These are phyloP conservation scores for Arthrobotrys entomopaga DNA, from an alignment of 2,329 filamentous ascomycete genomes.

Conservation along the genomic window DNA sequence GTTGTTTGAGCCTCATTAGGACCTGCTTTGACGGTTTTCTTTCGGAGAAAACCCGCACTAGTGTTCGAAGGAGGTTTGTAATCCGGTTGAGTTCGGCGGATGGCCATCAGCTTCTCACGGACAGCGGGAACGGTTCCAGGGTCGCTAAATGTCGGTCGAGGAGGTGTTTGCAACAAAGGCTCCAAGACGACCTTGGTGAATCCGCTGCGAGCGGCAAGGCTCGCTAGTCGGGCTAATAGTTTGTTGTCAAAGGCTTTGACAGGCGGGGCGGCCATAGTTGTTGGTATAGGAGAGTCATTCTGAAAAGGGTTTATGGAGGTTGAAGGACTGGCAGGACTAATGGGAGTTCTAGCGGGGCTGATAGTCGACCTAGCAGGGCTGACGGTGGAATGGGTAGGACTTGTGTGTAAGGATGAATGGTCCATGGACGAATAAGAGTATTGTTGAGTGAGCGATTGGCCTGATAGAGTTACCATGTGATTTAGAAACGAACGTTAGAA, in stretches of 20 bases:
- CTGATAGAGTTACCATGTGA: conserved; percentile 7
- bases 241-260: conserved; percentile 10
- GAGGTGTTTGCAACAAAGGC: conserved; percentile 30
- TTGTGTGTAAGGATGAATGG: conserved; percentile 25
- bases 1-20: conserved; percentile 28
- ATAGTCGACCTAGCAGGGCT: conserved; percentile 18
- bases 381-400: conserved; percentile 12
- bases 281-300: conserved; percentile 17
- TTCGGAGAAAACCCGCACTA: conserved; percentile 41
- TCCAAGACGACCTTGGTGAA: conserved; percentile 29
- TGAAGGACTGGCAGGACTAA: conserved; percentile 23
- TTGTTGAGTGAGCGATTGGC: conserved; percentile 12
- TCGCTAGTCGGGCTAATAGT: conserved; percentile 15
- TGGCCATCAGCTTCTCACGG: conserved; percentile 44
- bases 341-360: conserved; percentile 11
- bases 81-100: conserved; percentile 45
- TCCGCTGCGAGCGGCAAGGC: conserved; percentile 41
- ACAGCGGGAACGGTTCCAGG: conserved; percentile 12
- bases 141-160: conserved; percentile 26
- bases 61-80: conserved; percentile 44
- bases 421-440: conserved; percentile 31
- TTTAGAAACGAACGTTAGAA: conserved; percentile 7
- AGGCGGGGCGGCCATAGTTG: conserved; percentile 11
- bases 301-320: conserved; percentile 9
- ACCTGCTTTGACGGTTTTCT: conserved; percentile 32